Evolutionary conservation across 306 rosid genomes (phyloP).

Genomic region (Purshia tridentata): DNA sequence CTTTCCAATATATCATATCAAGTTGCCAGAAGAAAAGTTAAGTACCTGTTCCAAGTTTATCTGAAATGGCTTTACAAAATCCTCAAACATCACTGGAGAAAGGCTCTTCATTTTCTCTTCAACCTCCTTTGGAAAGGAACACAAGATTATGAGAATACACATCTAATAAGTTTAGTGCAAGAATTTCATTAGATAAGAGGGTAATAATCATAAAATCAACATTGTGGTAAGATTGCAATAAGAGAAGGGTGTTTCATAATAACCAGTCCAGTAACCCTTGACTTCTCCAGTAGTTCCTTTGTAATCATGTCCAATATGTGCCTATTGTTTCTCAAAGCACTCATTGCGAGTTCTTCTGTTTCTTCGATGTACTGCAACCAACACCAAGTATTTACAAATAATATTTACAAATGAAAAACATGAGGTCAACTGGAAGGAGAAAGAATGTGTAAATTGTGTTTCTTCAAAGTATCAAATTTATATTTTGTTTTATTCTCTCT

Average conservation of each 20-base stretch:
- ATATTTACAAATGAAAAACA: constrained; percentile 3
- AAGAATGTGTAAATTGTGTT: not conserved
- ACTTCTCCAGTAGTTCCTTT: constrained; percentile 67
- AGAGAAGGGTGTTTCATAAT: constrained; percentile 12
- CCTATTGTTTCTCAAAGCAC: constrained; percentile 70
- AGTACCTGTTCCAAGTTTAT: constrained; percentile 72
- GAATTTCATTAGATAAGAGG: constrained; percentile 7
- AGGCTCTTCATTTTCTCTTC: constrained; percentile 69
- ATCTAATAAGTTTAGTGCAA: constrained; percentile 9
- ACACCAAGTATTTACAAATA: constrained; percentile 22
- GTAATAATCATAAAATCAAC: constrained; percentile 4
- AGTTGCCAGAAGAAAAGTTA: constrained; percentile 11
- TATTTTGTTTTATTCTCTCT: no score
- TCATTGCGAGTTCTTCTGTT: constrained; percentile 86
- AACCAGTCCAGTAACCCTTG: constrained; percentile 93
- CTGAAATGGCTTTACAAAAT: constrained; percentile 78
- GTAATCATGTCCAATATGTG: constrained; percentile 78
- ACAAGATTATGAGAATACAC: constrained; percentile 14
- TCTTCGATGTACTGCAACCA: constrained; percentile 87
- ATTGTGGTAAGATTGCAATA: not conserved
- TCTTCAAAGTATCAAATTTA: no score
- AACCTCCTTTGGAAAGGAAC: constrained; percentile 58
- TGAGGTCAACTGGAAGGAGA: not conserved
- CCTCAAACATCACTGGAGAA: constrained; percentile 86
- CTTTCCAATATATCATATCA: not conserved